Percentiles rank a stretch among this genome's conserved stretches.
These are phyloP conservation scores for Epichloe uncinata DNA, from an alignment of 2,329 filamentous ascomycete species.

Conservation along the genomic window DNA sequence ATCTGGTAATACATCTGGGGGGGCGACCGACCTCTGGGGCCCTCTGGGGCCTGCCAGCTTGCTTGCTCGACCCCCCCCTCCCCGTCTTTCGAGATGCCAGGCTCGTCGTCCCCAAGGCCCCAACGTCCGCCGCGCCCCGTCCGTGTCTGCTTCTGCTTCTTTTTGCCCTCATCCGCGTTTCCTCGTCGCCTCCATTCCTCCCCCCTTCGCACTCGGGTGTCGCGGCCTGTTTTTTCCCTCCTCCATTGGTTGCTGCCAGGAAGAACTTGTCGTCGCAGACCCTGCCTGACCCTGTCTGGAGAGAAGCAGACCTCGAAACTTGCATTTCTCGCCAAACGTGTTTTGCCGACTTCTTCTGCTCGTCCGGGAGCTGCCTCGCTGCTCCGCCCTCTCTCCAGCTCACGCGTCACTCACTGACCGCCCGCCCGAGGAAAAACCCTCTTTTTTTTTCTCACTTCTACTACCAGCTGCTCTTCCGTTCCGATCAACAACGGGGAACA, in stretches of 20 bases:
- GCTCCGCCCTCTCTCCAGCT: neutral
- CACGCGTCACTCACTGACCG: conserved; percentile 3
- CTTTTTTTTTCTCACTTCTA: neutral
- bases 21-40: no score
- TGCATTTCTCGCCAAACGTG: neutral
- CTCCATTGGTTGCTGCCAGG: neutral
- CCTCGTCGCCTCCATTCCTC: neutral
- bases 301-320: neutral
- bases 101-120: neutral
- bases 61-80: neutral
- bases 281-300: no score
- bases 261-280: no score
- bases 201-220: neutral
- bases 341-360: neutral
- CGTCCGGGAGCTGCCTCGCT: neutral
- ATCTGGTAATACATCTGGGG: no score
- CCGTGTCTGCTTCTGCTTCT: conserved; percentile 5
- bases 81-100: conserved; percentile 5
- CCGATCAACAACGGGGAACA: conserved; percentile 3
- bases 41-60: conserved; percentile 1
- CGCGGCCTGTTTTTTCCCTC: conserved; percentile 2
- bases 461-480: neutral
- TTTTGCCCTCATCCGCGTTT: conserved; percentile 3
- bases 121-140: conserved; percentile 6
- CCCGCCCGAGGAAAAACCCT: conserved; percentile 1